Percentiles rank a stretch among this genome's conserved stretches.
phyloP scores from a whole-genome alignment of 768 basidiomycete genomes.

The Zangia roseola region DNA sequence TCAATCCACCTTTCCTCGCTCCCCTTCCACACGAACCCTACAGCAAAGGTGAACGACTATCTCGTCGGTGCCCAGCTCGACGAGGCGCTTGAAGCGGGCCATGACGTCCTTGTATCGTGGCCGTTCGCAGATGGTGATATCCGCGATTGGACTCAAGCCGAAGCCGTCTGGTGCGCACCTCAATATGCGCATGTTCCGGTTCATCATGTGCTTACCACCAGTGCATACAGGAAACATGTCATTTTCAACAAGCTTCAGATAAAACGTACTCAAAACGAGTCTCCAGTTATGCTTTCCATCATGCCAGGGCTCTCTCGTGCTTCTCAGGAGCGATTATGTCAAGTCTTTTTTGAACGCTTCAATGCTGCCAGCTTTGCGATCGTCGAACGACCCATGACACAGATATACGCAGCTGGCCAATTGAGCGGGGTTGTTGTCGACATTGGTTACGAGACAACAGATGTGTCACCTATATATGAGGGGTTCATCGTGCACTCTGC shows the following conservation, averaged over 20 bases:
- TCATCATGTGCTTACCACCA: conserved; percentile 5
- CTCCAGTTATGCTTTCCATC: conserved; percentile 77
- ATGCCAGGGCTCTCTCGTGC: conserved; percentile 61
- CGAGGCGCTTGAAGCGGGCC: conserved; percentile 71
- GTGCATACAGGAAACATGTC: conserved; percentile 69
- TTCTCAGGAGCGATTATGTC: conserved; percentile 71
- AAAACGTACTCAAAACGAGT: conserved; percentile 83
- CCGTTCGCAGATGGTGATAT: conserved; percentile 77
- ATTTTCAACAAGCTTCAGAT: conserved; percentile 74
- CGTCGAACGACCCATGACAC: conserved; percentile 80
- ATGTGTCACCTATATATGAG: conserved; percentile 77
- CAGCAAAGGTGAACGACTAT: conserved; percentile 69
- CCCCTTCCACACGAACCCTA: conserved; percentile 41
- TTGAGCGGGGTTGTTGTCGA: conserved; percentile 80
- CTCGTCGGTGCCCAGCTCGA: conserved; percentile 80
- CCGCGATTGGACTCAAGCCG: conserved; percentile 79
- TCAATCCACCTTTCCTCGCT: conserved; percentile 48
- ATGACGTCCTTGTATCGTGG: conserved; percentile 76
- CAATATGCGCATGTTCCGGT: background rate
- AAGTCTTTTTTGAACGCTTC: conserved; percentile 90
- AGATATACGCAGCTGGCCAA: conserved; percentile 74
- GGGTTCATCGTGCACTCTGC: conserved; percentile 58
- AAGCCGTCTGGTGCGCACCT: conserved; percentile 75
- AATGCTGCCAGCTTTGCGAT: conserved; percentile 82
- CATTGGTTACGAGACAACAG: conserved; percentile 72